Evolutionary conservation across 768 basidiomycete genomes (phyloP), one percentile per base, ranked within the genome.

Genomic region (Saitozyma sp.): DNA sequence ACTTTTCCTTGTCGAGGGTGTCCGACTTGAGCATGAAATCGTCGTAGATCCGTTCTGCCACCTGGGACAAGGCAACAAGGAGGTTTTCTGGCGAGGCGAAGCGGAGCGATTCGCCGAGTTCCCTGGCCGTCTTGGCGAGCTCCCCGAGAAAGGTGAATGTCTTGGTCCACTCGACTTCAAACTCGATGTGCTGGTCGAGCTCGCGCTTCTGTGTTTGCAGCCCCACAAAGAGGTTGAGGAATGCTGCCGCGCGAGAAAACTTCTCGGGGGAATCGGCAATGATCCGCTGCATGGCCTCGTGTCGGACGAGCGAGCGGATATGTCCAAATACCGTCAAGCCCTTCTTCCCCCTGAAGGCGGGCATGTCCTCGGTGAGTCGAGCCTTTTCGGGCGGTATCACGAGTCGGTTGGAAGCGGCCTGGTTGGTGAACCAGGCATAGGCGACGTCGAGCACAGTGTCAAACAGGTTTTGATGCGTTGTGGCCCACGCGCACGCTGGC

Each of bases 131-230:
- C 50, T 92, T 87, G 7, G 90, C 89, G 29, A 99, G 81, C 41
- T 91, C 93, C 9, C 95, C 85, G 7, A 92, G 93, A 20, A 97
- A 89, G 69, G 94, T 93, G 80, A 98, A 98, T 13, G 96, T 91
- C 70, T 88, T 90, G 65, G 96, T 91, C 95, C 89, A 89, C 67
- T 99, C 96, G 39, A 89, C 89, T 81, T 99, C 96, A 81, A 90
- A 99, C 78, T 97, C 95, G 70, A 99, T 86, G 69, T 98, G 96
- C 56, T 82, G 88, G 38, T 85, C 84, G 6, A 84, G 86, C 17
- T 89, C 91, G 16, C 95, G 86, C 69, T 88, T 87, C 79, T 93
- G 92, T 2, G 93, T 88, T 74, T 95, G 93, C 73, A 97, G 84
- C 66, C 90, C 91, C 86, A 91, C 90, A 83, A 98, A 99, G 50